Conservation (phyloP, 1,139 yeast species). For the Pichia sp. region DNA sequence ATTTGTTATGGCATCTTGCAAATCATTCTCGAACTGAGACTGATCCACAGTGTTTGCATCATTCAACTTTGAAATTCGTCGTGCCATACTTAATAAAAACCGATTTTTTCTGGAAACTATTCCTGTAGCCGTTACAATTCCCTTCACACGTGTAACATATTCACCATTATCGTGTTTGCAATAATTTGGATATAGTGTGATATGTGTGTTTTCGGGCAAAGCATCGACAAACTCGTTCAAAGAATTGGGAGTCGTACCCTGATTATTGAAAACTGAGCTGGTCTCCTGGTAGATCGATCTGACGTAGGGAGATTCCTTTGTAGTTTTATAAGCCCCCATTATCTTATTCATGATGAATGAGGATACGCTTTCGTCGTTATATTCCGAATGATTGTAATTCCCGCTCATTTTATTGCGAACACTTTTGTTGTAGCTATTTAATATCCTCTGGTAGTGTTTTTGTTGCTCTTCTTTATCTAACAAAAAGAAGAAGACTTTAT, state of each 20-base stretch:
- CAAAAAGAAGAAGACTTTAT: conserved; percentile 27
- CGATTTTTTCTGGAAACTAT: conserved; percentile 65
- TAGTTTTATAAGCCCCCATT: conserved; percentile 25
- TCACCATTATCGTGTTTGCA: conserved; percentile 22
- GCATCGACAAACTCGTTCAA: conserved; percentile 1
- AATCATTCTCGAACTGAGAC: conserved; percentile 33
- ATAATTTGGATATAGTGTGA: conserved; percentile 26
- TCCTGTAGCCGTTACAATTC: conserved; percentile 72
- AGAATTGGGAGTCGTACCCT: neutral
- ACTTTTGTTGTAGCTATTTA: conserved; percentile 5
- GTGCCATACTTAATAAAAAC: conserved; percentile 62
- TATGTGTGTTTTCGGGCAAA: conserved; percentile 28
- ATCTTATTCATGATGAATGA: conserved; percentile 25
- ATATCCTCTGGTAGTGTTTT: conserved; percentile 11
- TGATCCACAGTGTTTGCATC: conserved; percentile 28
- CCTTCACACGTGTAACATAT: conserved; percentile 59
- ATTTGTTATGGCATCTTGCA: conserved; percentile 29
- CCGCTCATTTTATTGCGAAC: neutral
- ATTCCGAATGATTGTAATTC: neutral
- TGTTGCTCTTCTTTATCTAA: conserved; percentile 21
- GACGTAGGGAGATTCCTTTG: conserved; percentile 29
- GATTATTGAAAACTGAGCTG: conserved; percentile 5
- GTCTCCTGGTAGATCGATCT: conserved; percentile 17
- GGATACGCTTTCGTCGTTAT: conserved; percentile 20
- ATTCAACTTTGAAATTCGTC: conserved; percentile 53